These are phyloP conservation scores for Boeremia exigua DNA, from an alignment of 2,329 filamentous ascomycete species.

Conservation along the genomic window DNA sequence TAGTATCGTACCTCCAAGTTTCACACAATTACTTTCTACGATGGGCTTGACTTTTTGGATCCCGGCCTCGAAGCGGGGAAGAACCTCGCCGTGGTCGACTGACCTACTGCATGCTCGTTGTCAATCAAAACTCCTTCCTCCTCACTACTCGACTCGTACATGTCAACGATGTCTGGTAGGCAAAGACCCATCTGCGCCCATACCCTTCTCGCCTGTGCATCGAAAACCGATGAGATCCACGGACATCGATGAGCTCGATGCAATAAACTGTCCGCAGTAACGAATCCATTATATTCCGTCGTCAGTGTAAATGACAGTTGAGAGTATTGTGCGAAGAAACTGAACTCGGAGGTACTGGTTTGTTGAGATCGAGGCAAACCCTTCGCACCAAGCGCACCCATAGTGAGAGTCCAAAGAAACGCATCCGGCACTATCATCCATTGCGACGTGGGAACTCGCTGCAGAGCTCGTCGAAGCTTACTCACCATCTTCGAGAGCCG, in stretches of 20 bases:
- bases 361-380: conserved; percentile 7
- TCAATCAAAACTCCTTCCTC: conserved; percentile 15
- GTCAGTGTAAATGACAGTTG: conserved; percentile 11
- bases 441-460: conserved; percentile 17
- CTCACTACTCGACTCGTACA: conserved; percentile 18
- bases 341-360: conserved; percentile 5
- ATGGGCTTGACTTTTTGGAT: conserved; percentile 2
- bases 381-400: conserved; percentile 36
- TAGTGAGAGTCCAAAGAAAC: conserved; percentile 39
- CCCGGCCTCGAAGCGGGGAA: conserved; percentile 9
- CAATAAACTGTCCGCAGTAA: conserved; percentile 19
- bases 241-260: conserved; percentile 11
- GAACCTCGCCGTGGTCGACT: conserved; percentile 26
- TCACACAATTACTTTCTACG: background rate
- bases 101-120: conserved; percentile 25
- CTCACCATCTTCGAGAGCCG: conserved; percentile 28
- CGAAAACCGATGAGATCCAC: conserved; percentile 32
- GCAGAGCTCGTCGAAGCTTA: conserved; percentile 28
- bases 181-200: conserved; percentile 30
- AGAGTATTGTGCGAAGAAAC: conserved; percentile 30
- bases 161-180: conserved; percentile 12
- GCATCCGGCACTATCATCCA: conserved; percentile 33
- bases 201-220: conserved; percentile 22
- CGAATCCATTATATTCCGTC: conserved; percentile 6
- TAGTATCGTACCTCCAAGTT: background rate